Conservation (phyloP, 2,329 filamentous ascomycete genomes). For the Diaporthe destruens region DNA sequence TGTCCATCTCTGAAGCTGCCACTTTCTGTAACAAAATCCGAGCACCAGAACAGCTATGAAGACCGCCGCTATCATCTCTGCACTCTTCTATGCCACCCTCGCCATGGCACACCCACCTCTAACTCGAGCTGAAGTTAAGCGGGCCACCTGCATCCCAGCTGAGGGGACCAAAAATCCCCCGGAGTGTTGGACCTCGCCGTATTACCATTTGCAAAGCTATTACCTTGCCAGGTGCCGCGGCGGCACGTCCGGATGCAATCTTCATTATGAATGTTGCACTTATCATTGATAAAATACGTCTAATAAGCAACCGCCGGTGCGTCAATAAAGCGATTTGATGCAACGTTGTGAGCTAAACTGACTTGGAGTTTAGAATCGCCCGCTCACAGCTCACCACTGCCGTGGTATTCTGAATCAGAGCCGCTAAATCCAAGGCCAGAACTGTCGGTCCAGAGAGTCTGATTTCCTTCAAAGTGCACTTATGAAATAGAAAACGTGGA, state of each 20-base stretch:
- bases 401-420: background rate
- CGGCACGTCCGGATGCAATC: background rate
- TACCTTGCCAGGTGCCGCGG: background rate
- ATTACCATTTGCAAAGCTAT: no score
- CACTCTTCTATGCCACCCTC: background rate
- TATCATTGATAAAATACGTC: background rate
- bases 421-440: no score
- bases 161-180: no score
- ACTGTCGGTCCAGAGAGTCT: no score
- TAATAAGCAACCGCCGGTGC: background rate
- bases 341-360: no score
- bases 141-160: background rate
- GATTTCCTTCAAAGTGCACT: no score
- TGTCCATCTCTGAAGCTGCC: background rate
- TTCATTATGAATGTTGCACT: conserved; percentile 3
- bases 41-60: background rate
- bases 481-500: no score
- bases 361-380: background rate
- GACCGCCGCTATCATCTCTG: background rate
- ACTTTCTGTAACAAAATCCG: accelerated
- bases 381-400: background rate
- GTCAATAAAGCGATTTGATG: background rate
- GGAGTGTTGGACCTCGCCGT: no score
- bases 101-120: background rate
- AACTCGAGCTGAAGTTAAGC: background rate